Conservation (phyloP, 148 eudicot species). For the Rheum nobile region DNA sequence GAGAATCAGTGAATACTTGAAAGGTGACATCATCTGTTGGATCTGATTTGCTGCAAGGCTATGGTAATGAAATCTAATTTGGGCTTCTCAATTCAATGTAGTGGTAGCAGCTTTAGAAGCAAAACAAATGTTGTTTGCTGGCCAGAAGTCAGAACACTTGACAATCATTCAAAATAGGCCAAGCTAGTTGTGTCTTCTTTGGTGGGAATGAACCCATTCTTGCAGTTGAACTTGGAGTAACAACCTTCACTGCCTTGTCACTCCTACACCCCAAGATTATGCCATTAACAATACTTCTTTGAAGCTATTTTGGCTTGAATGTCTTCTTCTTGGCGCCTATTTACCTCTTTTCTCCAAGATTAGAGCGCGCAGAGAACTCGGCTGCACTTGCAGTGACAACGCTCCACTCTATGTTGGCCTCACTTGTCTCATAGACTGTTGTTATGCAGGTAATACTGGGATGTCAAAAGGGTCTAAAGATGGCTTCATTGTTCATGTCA, state of each 20-base stretch:
- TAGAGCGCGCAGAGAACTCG: slow-evolving; percentile 38
- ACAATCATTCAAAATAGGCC: background rate
- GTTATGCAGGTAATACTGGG: slow-evolving; percentile 5
- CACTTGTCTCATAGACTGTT: slow-evolving; percentile 51
- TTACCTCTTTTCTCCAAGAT: slow-evolving; percentile 10
- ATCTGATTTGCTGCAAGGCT: too few relatives aligned
- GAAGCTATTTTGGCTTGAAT: background rate
- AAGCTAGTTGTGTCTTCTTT: background rate
- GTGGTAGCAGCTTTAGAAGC: background rate
- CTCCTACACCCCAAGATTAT: background rate
- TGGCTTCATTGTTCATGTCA: slow-evolving; percentile 56
- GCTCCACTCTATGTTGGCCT: slow-evolving; percentile 87
- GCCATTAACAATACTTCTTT: background rate
- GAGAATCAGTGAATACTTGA: too few relatives aligned
- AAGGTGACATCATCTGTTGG: too few relatives aligned
- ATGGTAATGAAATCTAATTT: too few relatives aligned
- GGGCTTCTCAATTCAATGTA: too few relatives aligned
- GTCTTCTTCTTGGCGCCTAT: background rate
- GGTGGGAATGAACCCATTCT: slow-evolving; percentile 2
- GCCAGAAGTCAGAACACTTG: background rate
- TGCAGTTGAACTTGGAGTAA: background rate
- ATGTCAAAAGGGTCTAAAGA: slow-evolving; percentile 82
- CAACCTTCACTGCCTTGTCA: slow-evolving; percentile 1
- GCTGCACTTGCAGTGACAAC: slow-evolving; percentile 73
- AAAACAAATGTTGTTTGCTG: background rate